Base-by-base conservation (phyloP, 305 asterid species). In the Fraxinus dipetala region DNA sequence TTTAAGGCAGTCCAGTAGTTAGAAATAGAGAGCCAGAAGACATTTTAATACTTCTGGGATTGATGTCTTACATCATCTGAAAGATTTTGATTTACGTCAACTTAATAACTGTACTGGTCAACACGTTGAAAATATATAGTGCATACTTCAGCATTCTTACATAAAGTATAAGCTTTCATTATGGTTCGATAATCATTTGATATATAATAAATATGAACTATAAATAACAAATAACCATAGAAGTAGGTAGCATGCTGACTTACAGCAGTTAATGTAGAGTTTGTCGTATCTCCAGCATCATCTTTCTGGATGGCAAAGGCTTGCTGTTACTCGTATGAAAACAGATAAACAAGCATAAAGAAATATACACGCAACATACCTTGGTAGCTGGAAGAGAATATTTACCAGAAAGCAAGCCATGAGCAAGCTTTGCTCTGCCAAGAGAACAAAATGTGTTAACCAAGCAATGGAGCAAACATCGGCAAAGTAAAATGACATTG, bases 341-440 rank as follows among this genome's bases (percentile, higher is more conserved):
- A 79, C 35, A 70, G 24, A 24, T 2, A 30, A 78, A 40, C 32
- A 54, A n/a, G 65, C 83, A 73, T 63, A 7, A 78, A 80, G 67
- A 72, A 83, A 75, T 38, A 75, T 65, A 79, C 72, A 79, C 45
- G 38, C 26, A 10, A 72, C 84, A 67, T 89, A 96, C 99, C 98
- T 91, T 88, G 48, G 87, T 75, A 40, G 89, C 89, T 54, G 97
- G 98, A 86, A 84, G 51, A 18, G 98, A 94, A 89, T 92, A 94
- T 91, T 89, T 92, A 76, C 99, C 99, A 89, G 99, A 96, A 77
- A 94, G 98, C 89, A 96, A 76, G 75, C 99, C 99, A 90, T 94
- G 95, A 67, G 97, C 98, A 87, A 96, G 90, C 87, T 96, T 96
- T 28, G 97, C 88, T 80, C 99, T 96, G 93, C 83, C 76, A 79